Conservation (phyloP, 2,329 filamentous ascomycete species). For the Akanthomyces dipterigenus region DNA sequence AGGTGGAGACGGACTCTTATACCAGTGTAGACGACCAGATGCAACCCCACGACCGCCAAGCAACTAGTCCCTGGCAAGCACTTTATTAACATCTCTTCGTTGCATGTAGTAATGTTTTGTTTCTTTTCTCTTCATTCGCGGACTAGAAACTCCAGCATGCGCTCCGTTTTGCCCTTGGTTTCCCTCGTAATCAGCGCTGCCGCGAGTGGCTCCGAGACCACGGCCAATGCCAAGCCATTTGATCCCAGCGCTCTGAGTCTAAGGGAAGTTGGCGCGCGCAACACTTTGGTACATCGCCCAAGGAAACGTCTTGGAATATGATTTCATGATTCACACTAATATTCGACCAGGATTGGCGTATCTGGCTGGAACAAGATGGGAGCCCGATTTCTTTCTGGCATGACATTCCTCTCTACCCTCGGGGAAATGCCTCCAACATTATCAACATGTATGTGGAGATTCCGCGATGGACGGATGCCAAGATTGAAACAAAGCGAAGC, state of each 20-base stretch:
- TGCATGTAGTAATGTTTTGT: not conserved
- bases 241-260: slow-evolving; percentile 23
- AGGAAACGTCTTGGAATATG: not conserved
- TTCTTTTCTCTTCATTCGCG: not conserved
- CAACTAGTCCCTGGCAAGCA: not conserved
- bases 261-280: slow-evolving; percentile 31
- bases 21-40: not conserved
- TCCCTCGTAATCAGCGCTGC: slow-evolving; percentile 13
- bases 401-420: slow-evolving; percentile 33
- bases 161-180: slow-evolving; percentile 4
- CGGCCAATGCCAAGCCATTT: slow-evolving; percentile 14
- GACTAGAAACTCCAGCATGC: not conserved
- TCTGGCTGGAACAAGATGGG: slow-evolving; percentile 34
- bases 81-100: not conserved
- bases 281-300: slow-evolving; percentile 25
- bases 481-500: slow-evolving; percentile 32
- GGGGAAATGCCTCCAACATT: slow-evolving; percentile 25
- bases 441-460: slow-evolving; percentile 36
- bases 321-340: not conserved
- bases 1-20: not conserved
- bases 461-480: slow-evolving; percentile 34
- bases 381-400: slow-evolving; percentile 36
- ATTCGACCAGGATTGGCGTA: slow-evolving; percentile 29
- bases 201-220: not conserved
- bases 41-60: not conserved